A percentile compares a stretch with the other conserved stretches of the same genome.
phyloP scores from a whole-genome alignment of 139 green algal genomes.

The Penium margaritaceum region DNA sequence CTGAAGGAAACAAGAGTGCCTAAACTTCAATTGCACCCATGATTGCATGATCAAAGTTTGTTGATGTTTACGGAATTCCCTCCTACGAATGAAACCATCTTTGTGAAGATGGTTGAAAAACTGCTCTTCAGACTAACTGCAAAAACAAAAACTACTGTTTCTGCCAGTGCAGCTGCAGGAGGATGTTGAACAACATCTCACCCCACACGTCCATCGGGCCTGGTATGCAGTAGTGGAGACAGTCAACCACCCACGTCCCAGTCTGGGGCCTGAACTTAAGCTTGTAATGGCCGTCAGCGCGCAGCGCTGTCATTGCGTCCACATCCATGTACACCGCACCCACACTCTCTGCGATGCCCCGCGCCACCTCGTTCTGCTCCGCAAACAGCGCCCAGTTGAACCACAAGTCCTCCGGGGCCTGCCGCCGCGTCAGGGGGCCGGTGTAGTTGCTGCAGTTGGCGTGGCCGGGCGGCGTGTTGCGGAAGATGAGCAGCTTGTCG shows the following conservation, averaged over 20 bases:
- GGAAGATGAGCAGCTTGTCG: slow-evolving; percentile 2
- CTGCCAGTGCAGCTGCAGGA: too few species aligned
- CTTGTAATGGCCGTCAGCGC: slow-evolving; percentile 13
- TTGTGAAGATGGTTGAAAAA: too few species aligned
- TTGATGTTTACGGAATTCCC: too few species aligned
- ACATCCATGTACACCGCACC: slow-evolving; percentile 37
- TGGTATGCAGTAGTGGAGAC: slow-evolving; percentile 22
- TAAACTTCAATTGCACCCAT: too few species aligned
- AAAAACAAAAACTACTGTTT: too few species aligned
- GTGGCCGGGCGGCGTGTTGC: slow-evolving; percentile 23
- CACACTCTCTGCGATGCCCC: slow-evolving; percentile 13
- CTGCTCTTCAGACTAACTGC: too few species aligned
- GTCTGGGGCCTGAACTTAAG: background rate
- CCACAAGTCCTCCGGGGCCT: background rate
- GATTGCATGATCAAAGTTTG: too few species aligned
- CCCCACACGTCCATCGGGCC: slow-evolving; percentile 19
- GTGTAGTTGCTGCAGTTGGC: slow-evolving; percentile 13
- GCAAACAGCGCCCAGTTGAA: slow-evolving; percentile 25
- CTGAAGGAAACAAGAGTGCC: too few species aligned
- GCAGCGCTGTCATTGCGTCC: slow-evolving; percentile 14
- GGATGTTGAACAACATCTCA: slow-evolving; percentile 18
- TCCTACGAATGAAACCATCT: too few species aligned
- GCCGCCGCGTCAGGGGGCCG: slow-evolving; percentile 5
- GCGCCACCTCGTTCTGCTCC: slow-evolving; percentile 17
- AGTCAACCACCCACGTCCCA: too few species aligned